These are phyloP conservation scores for Blastocystis sp. DNA, from an alignment of 352 stramenopile species.

Conservation along the genomic window DNA sequence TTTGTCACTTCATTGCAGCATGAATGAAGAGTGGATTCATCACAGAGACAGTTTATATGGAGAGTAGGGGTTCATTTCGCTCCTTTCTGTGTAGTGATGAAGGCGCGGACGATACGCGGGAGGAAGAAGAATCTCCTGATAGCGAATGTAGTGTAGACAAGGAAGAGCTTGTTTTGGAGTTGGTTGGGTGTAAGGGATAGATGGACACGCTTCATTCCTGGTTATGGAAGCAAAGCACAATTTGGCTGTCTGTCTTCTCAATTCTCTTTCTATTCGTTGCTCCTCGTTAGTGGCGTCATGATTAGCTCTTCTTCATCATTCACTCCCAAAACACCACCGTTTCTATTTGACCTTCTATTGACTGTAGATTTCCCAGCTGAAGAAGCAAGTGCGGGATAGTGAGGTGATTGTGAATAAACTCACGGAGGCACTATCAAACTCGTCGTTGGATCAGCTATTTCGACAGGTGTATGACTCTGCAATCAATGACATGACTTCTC, in stretches of 20 bases:
- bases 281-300: neutral
- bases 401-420: conserved; percentile 7
- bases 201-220: neutral
- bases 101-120: neutral
- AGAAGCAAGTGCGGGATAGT: neutral
- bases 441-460: conserved; percentile 27
- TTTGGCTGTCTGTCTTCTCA: conserved; percentile 11
- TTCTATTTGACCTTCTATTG: neutral
- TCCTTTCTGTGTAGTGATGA: neutral
- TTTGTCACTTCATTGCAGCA: no score
- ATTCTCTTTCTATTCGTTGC: conserved; percentile 19
- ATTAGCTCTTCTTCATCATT: conserved; percentile 63
- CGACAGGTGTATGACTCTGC: conserved; percentile 13
- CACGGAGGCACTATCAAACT: conserved; percentile 10
- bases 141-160: conserved; percentile 5
- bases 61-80: neutral
- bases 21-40: no score
- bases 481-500: conserved; percentile 1
- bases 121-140: neutral
- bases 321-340: conserved; percentile 36
- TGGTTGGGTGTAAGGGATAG: neutral
- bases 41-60: no score
- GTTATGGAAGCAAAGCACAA: neutral
- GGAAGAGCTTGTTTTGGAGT: neutral
- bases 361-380: conserved; percentile 27